Percentiles rank a stretch among this genome's conserved stretches.
These are phyloP conservation scores for Penicillium longicatenatum DNA, from an alignment of 495 filamentous ascomycete genomes.

Conservation along the genomic window DNA sequence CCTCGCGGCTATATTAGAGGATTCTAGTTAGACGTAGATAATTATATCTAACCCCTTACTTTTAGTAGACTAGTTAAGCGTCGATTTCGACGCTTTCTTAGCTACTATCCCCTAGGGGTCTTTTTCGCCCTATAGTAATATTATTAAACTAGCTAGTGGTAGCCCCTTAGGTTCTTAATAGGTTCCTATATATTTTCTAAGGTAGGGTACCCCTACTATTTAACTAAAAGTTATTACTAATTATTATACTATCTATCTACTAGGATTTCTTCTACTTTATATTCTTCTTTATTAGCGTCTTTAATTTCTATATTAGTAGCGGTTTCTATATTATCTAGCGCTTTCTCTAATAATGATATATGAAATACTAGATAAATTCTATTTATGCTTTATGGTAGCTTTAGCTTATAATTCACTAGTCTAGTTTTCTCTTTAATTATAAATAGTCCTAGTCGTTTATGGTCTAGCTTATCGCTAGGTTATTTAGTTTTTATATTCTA, in stretches of 20 bases:
- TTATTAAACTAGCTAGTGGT: slow-evolving; percentile 4
- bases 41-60: background rate
- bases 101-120: background rate
- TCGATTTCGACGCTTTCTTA: background rate
- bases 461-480: slow-evolving; percentile 33
- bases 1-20: background rate
- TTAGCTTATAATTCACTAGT: slow-evolving; percentile 14
- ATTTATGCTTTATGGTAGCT: slow-evolving; percentile 15
- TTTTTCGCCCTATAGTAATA: slow-evolving; percentile 1
- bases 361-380: slow-evolving; percentile 13
- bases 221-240: slow-evolving; percentile 10
- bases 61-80: background rate
- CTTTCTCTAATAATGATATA: slow-evolving; percentile 18
- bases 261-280: slow-evolving; percentile 17
- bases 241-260: slow-evolving; percentile 3
- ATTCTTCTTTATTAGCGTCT: slow-evolving; percentile 10
- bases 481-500: slow-evolving; percentile 28
- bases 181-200: slow-evolving; percentile 18
- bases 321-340: slow-evolving; percentile 8
- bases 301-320: slow-evolving; percentile 9
- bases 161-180: slow-evolving; percentile 18
- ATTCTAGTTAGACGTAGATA: background rate
- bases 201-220: slow-evolving; percentile 13
- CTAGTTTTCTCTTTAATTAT: slow-evolving; percentile 13
- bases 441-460: slow-evolving; percentile 26